Evolutionary conservation across 2,329 filamentous ascomycete genomes (phyloP).

Genomic region (Sporothrix schenckii): DNA sequence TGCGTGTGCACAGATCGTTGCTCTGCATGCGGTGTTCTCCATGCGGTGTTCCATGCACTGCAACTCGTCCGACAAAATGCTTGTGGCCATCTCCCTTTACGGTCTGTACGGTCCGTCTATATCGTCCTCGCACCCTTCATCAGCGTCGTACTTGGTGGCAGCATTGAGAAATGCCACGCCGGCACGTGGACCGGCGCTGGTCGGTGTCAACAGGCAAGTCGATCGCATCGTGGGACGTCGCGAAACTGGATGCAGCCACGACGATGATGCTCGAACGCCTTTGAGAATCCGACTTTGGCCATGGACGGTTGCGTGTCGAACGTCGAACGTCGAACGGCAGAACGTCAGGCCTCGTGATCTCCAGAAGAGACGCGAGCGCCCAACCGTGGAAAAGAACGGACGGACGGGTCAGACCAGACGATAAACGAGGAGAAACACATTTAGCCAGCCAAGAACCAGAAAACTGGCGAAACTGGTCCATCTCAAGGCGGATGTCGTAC

Average conservation of each 20-base stretch:
- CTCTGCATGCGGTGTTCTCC: not conserved
- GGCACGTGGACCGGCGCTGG: constrained; percentile 1
- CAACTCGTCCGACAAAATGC: constrained; percentile 8
- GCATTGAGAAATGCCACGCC: not conserved
- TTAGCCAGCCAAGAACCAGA: constrained; percentile 21
- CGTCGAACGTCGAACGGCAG: not conserved
- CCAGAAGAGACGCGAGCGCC: not conserved
- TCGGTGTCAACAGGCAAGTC: not conserved
- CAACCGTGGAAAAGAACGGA: not conserved
- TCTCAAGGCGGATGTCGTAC: not conserved
- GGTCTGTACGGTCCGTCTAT: not conserved
- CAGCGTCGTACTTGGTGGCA: not conserved
- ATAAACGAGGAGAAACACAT: not conserved
- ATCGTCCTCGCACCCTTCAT: not conserved
- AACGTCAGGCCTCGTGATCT: not conserved
- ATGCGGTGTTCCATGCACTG: constrained; percentile 13
- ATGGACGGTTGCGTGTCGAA: too few species aligned
- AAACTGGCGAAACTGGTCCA: not conserved
- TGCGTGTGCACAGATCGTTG: too few species aligned
- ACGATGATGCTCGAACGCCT: not conserved
- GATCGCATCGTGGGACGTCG: constrained; percentile 6
- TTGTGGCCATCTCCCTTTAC: not conserved
- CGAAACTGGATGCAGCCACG: not conserved
- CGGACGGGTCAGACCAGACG: not conserved
- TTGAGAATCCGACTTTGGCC: not conserved